Evolutionary conservation across 805 yeast species (phyloP).

Genomic region (Sugiyamaella lignohabitans): DNA sequence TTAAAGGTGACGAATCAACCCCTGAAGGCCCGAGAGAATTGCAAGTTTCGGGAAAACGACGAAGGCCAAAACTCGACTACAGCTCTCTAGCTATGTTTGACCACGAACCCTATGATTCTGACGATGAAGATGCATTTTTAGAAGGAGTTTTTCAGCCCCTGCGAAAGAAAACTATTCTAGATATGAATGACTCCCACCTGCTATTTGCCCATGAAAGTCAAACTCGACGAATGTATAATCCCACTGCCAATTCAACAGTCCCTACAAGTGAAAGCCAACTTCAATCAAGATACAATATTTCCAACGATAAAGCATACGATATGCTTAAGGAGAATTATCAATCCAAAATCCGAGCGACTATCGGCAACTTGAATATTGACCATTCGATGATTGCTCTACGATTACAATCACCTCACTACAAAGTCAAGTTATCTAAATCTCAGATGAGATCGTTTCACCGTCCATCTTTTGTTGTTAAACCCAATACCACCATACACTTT

Average conservation of each 20-base stretch:
- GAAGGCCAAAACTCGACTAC: not conserved
- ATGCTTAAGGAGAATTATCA: conserved; percentile 78
- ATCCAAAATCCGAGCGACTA: conserved; percentile 84
- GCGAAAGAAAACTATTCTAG: conserved; percentile 40
- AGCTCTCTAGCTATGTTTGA: not conserved
- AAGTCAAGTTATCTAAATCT: conserved; percentile 60
- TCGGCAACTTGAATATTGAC: conserved; percentile 84
- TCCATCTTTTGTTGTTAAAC: conserved; percentile 64
- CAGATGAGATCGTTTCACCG: conserved; percentile 77
- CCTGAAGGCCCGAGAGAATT: conserved; percentile 62
- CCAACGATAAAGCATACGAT: conserved; percentile 85
- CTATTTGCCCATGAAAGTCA: conserved; percentile 49
- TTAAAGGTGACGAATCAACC: conserved; percentile 29
- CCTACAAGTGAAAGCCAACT: conserved; percentile 53
- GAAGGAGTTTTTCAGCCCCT: conserved; percentile 47
- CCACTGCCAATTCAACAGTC: conserved; percentile 13
- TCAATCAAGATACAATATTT: conserved; percentile 64
- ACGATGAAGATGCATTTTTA: conserved; percentile 59
- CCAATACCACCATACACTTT: conserved; percentile 71
- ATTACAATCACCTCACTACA: conserved; percentile 85
- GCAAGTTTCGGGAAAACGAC: conserved; percentile 48
- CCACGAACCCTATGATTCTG: conserved; percentile 23
- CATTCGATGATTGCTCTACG: conserved; percentile 84
- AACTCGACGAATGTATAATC: conserved; percentile 2
- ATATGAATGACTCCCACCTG: conserved; percentile 82